These are phyloP conservation scores for Cutaneotrichosporon sp. DNA, from an alignment of 1,284 basidiomycete species.

Conservation along the genomic window DNA sequence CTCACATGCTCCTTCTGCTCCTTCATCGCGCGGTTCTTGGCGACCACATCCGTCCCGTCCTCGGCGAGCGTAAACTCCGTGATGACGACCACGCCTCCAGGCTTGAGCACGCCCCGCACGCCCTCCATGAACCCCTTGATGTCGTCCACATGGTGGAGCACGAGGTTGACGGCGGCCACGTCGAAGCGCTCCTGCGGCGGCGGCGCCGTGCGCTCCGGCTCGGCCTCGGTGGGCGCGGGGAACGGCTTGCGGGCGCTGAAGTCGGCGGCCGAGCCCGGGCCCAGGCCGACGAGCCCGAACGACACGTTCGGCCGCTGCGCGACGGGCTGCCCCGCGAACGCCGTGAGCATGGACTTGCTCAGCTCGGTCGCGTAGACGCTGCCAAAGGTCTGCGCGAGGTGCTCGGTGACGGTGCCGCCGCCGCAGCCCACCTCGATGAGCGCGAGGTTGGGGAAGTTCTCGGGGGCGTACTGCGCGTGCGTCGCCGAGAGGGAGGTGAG, in stretches of 20 bases:
- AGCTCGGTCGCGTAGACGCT: constrained; percentile 41
- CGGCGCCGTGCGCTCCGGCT: constrained; percentile 20
- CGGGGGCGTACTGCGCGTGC: constrained; percentile 16
- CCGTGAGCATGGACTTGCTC: constrained; percentile 37
- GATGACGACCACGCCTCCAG: constrained; percentile 19
- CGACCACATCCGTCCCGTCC: constrained; percentile 20
- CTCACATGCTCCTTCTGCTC: neutral
- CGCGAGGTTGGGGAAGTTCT: constrained; percentile 21
- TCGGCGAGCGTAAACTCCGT: constrained; percentile 23
- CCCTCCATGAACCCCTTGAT: constrained; percentile 14
- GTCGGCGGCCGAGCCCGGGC: constrained; percentile 15
- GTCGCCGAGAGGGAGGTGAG: constrained; percentile 13
- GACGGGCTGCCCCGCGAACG: constrained; percentile 24
- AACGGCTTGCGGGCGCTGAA: constrained; percentile 20
- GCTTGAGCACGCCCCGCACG: constrained; percentile 16
- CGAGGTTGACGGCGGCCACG: constrained; percentile 37
- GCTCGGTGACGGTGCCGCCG: constrained; percentile 39
- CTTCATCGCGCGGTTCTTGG: neutral
- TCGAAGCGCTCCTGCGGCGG: constrained; percentile 33
- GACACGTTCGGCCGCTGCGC: constrained; percentile 9
- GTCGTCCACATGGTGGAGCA: constrained; percentile 42
- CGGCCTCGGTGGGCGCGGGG: constrained; percentile 25
- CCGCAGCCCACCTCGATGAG: constrained; percentile 44
- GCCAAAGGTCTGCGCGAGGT: constrained; percentile 29
- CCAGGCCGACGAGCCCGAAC: constrained; percentile 28